Percentiles rank a stretch among this genome's conserved stretches.
Evolutionary conservation across 768 basidiomycete genomes (phyloP).

Genomic region (Jaapia argillacea): DNA sequence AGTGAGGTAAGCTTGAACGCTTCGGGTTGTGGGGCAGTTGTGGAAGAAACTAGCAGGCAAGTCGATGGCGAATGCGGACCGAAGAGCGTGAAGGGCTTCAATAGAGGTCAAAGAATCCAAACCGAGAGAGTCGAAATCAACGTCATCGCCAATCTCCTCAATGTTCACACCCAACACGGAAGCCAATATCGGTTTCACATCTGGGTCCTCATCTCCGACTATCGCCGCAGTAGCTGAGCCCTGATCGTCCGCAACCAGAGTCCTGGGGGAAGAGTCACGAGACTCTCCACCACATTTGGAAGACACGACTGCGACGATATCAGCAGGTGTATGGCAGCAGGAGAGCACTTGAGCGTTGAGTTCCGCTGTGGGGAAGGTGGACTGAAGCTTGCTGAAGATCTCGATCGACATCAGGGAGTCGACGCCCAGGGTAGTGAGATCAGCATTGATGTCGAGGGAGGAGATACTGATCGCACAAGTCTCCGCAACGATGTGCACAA

Average conservation of each 20-base stretch:
- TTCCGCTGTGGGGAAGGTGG: constrained; percentile 21
- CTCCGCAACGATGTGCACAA: constrained; percentile 29
- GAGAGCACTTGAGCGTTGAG: constrained; percentile 22
- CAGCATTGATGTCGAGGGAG: constrained; percentile 4
- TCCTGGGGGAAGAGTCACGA: neutral
- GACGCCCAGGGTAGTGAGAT: constrained; percentile 14
- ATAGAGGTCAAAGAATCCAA: constrained; percentile 59
- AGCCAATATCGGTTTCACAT: constrained; percentile 31
- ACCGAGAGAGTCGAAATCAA: constrained; percentile 40
- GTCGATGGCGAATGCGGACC: constrained; percentile 27
- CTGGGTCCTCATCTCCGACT: constrained; percentile 5
- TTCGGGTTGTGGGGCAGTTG: constrained; percentile 27
- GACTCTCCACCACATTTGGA: neutral
- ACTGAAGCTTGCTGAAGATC: constrained; percentile 27
- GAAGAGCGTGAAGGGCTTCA: constrained; percentile 43
- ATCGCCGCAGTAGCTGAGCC: neutral
- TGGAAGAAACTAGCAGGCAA: constrained; percentile 36
- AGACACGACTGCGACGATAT: constrained; percentile 18
- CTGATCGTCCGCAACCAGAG: neutral
- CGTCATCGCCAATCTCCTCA: constrained; percentile 31
- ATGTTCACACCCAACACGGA: constrained; percentile 29
- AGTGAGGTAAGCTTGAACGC: constrained; percentile 23
- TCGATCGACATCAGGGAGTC: constrained; percentile 21
- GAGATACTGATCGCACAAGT: constrained; percentile 23
- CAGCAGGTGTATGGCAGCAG: constrained; percentile 24